Evolutionary conservation across 1,139 yeast genomes (phyloP).

Genomic region (Kodamaea sp.): DNA sequence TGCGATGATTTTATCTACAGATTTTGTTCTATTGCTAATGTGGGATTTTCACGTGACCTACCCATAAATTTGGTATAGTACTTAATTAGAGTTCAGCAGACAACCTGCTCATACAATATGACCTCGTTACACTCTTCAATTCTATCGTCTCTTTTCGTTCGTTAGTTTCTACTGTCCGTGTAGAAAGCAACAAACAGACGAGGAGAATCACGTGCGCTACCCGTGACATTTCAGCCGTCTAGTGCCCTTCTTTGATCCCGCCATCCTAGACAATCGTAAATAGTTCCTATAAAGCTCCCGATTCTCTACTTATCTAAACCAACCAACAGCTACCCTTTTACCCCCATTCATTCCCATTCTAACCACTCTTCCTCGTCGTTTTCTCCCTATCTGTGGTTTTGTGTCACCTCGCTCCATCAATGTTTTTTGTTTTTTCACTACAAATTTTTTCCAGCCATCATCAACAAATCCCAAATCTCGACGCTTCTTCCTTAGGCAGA

Average conservation of each 20-base stretch:
- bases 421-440: constrained; percentile 5
- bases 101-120: no score
- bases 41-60: no score
- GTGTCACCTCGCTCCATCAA: constrained; percentile 6
- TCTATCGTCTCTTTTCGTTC: not conserved
- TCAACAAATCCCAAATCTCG: constrained; percentile 2
- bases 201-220: no score
- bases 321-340: not conserved
- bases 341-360: not conserved
- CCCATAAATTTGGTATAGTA: no score
- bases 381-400: constrained; percentile 4
- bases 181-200: no score
- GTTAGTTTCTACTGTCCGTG: not conserved
- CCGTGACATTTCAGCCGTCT: no score
- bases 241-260: no score
- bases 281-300: no score
- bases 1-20: no score
- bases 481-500: constrained; percentile 9
- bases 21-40: no score
- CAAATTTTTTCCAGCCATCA: constrained; percentile 7
- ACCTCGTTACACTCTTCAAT: not conserved
- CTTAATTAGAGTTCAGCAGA: no score
- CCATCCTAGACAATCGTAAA: no score
- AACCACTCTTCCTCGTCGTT: not conserved
- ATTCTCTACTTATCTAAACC: not conserved